Evolutionary conservation across 108 stramenopile genomes (phyloP).

Genomic region (Discostella pseudostelligera): DNA sequence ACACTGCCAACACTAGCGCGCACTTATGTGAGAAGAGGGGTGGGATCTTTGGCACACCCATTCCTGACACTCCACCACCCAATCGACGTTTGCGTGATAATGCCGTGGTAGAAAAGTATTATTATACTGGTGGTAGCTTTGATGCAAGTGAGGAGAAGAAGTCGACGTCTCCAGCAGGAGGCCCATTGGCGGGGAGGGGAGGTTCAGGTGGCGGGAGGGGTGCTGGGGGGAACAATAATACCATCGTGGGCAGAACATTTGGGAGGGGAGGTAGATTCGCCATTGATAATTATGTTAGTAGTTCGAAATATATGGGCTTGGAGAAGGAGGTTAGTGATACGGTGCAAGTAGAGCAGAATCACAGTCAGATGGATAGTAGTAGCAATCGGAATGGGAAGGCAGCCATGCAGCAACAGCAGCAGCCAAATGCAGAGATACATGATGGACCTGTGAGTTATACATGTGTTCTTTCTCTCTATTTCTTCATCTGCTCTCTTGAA

Average conservation of each 20-base stretch:
- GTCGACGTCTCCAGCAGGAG: neutral
- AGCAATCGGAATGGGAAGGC: constrained; percentile 1
- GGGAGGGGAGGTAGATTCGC: too few species aligned
- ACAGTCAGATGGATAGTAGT: too few species aligned
- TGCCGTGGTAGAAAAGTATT: neutral
- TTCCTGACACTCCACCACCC: constrained; percentile 66
- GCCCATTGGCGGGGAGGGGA: neutral
- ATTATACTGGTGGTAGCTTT: constrained; percentile 7
- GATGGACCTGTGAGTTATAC: constrained; percentile 55
- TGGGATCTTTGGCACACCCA: constrained; percentile 58
- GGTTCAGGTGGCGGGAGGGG: constrained; percentile 18
- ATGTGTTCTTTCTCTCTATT: neutral
- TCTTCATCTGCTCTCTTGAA: neutral
- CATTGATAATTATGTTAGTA: constrained; percentile 11
- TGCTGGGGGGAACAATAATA: constrained; percentile 6
- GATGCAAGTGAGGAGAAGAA: constrained; percentile 22
- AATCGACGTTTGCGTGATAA: constrained; percentile 31
- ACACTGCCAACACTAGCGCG: constrained; percentile 1
- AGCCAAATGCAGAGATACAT: constrained; percentile 40
- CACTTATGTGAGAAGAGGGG: neutral
- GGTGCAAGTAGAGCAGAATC: constrained; percentile 10
- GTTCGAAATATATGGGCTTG: constrained; percentile 55
- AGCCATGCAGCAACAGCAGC: neutral
- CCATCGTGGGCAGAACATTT: neutral
- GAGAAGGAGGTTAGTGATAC: constrained; percentile 52